Base-by-base conservation (phyloP, 495 filamentous ascomycete species). In the Neurospora pannonica region DNA sequence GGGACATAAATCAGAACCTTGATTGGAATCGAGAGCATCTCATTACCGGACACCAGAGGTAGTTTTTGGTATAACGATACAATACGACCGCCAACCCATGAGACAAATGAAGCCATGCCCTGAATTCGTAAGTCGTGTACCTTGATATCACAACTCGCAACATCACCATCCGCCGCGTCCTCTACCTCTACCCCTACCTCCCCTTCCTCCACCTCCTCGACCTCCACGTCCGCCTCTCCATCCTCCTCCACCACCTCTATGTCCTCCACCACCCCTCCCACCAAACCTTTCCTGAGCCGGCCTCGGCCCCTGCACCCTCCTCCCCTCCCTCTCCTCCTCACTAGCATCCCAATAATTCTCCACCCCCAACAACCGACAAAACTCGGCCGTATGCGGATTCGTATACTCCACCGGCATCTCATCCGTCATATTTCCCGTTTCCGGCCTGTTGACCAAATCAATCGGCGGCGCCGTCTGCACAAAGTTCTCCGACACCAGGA, bases 401-500 rank as follows among this genome's bases (percentile, higher is more conserved):
- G 85, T 92, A 79, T 94, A 97, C 82, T 97, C 94, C 0, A 80
- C 78, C 3, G 94, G 93, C 78, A 88, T 86, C 60, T 86, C 76
- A 0, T 74, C 71, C 19, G 78, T 78, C 11, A 62, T 62, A 34
- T 62, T 62, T 19, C 54, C 54, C 11, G 40, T 79, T 70, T 81
- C 81, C 21, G 81, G 80, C 21, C 78, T 78, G 5, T 54, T n/a
- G 9, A 82, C 81, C 0, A 84, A 79, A 48, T 89, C 85, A 74
- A 93, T 92, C 5, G 87, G 82, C 6, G 93, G 93, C 3, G 96
- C 95, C 0, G 92, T 95, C n/a, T 82, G 76, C 13, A 79, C 82
- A 79, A 98, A 99, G 79, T 95, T 92, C 5, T 90, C 82, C 0
- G 94, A 94, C 5, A 99, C 86, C 4, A 76, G 78, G 62, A 97